Conservation (phyloP, 2,329 filamentous ascomycete species). For the Geosmithia putterillii region DNA sequence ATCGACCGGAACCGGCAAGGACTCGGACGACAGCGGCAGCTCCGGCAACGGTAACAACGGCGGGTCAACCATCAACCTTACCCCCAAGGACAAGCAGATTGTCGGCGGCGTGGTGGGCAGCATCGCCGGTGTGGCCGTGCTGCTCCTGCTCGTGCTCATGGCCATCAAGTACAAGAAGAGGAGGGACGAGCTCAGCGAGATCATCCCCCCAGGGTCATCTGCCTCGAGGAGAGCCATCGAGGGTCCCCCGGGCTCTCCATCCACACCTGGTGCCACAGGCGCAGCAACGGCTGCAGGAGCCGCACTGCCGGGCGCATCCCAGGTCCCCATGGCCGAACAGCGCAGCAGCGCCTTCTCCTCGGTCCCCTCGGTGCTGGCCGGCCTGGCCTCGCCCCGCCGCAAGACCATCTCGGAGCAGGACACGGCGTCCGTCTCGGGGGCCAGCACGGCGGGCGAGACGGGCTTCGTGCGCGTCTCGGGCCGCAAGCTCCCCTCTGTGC, state of each 20-base stretch:
- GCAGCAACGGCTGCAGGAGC: neutral
- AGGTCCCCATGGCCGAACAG: constrained; percentile 31
- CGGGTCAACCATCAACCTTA: constrained; percentile 10
- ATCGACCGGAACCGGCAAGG: no score
- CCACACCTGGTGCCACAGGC: neutral
- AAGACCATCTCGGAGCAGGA: constrained; percentile 26
- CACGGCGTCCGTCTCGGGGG: constrained; percentile 28
- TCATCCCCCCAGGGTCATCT: neutral
- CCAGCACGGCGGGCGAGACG: constrained; percentile 31
- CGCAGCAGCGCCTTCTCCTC: constrained; percentile 21
- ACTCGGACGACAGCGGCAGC: constrained; percentile 8
- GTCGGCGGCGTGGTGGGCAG: constrained; percentile 46
- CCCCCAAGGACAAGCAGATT: constrained; percentile 24
- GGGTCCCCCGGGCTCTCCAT: neutral
- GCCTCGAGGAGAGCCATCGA: neutral
- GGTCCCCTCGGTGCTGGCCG: constrained; percentile 23
- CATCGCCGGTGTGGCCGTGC: constrained; percentile 44
- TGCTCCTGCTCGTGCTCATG: constrained; percentile 40
- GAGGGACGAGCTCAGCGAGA: constrained; percentile 15
- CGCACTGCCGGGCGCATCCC: constrained; percentile 9
- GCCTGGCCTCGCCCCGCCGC: constrained; percentile 34
- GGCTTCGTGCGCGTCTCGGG: constrained; percentile 56
- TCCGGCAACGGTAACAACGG: no score
- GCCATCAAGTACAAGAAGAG: constrained; percentile 44
- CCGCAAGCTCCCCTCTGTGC: constrained; percentile 50